Evolutionary conservation across 2,329 filamentous ascomycete species (phyloP), one percentile per base, ranked within the genome.

Genomic region (Botryosphaeria dothidea): DNA sequence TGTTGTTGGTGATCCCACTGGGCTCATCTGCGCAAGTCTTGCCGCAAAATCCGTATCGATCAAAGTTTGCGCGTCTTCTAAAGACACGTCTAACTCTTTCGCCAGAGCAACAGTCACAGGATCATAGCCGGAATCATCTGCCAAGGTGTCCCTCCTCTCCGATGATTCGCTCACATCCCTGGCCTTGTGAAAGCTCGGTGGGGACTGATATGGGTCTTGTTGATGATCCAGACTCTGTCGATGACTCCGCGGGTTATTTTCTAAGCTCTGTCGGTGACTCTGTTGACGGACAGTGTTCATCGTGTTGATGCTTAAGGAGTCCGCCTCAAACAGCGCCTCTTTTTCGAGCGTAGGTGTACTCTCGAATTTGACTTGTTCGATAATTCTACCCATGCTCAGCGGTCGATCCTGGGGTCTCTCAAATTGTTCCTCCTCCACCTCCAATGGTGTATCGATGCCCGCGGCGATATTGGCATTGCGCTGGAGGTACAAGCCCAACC

Each of bases 381-480:
- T 72, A 3, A 81, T 73, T 64, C 74, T 79, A 43, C 72, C 73
- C n/a, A 82, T 68, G 67, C 75, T 79, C 29, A 70, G 7, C 1
- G 69, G 73, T 5, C 78, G 75, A 11, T 75, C 77, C 17, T 75
- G 73, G 3, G 80, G 80, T 2, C 81, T 72, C 62, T 82, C 79
- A 51, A 79, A 80, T 11, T 79, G 76, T 66, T 82, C 81, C 51
- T 82, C 81, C 52, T 80, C 77, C 4, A 82, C 76, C 17, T 80
- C 78, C 73, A 81, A 73, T 2, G 78, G 69, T 3, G 77, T 78
- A 1, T 79, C 77, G 15, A 83, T 73, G 11, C 78, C 77, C 61
- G 81, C 75, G 1, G 79, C 74, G 17, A 83, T 72, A 65, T 80
- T 79, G 69, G 77, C 77, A 68, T 84, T 84, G 48, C 82, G 78